phyloP scores from a whole-genome alignment of 2,329 filamentous ascomycete genomes.

The Parasarocladium wereldwijsianum region DNA sequence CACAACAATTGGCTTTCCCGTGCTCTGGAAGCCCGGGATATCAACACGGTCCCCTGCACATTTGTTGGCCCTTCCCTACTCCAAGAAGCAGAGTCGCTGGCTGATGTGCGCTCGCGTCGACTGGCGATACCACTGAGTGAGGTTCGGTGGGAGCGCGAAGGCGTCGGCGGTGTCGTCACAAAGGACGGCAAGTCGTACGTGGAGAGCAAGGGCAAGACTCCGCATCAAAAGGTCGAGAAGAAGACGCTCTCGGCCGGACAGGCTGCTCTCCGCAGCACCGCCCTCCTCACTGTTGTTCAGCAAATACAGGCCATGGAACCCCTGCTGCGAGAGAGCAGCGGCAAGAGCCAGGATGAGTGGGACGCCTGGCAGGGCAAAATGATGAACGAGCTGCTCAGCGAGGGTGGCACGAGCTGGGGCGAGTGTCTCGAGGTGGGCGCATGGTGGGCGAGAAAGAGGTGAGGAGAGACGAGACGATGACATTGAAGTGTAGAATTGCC shows the following conservation, averaged over 20 bases:
- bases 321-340: slow-evolving; percentile 58
- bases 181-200: slow-evolving; percentile 46
- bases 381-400: slow-evolving; percentile 63
- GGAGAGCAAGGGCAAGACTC: slow-evolving; percentile 28
- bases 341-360: slow-evolving; percentile 76
- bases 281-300: slow-evolving; percentile 64
- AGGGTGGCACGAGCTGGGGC: slow-evolving; percentile 60
- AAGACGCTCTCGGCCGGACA: slow-evolving; percentile 52
- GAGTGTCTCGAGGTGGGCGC: slow-evolving; percentile 74
- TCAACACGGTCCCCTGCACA: slow-evolving; percentile 66
- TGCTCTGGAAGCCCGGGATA: slow-evolving; percentile 55
- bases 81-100: slow-evolving; percentile 62
- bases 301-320: slow-evolving; percentile 71
- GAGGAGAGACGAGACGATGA: not conserved
- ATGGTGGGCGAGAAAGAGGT: slow-evolving; percentile 63
- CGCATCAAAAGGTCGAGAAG: slow-evolving; percentile 21
- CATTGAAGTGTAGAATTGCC: no score
- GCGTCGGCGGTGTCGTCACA: slow-evolving; percentile 46
- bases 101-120: slow-evolving; percentile 56
- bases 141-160: slow-evolving; percentile 74
- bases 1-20: slow-evolving; percentile 73
- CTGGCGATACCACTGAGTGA: slow-evolving; percentile 79
- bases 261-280: slow-evolving; percentile 59
- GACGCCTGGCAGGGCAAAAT: slow-evolving; percentile 69
- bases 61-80: slow-evolving; percentile 61